A percentile compares a stretch with the other conserved stretches of the same genome.
phyloP scores from a whole-genome alignment of 345 rosid species.

The Eucalyptus decipiens region DNA sequence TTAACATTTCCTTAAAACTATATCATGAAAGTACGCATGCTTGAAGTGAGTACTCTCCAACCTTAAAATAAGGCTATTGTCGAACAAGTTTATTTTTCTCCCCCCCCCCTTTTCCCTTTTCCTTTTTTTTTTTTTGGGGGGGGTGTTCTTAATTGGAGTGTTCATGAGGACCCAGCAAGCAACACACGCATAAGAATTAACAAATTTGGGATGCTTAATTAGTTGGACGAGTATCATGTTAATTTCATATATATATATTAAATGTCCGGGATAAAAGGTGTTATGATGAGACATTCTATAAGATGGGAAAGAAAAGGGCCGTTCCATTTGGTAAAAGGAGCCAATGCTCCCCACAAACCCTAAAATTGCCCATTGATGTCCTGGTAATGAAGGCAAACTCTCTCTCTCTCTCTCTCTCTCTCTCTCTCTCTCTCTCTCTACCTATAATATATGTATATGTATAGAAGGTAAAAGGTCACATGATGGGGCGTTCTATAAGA shows the following conservation, averaged over 20 bases:
- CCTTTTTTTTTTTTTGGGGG: fast-evolving
- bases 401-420: too few species aligned
- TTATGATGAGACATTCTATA: not conserved
- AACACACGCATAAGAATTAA: not conserved
- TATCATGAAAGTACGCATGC: not conserved
- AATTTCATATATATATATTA: not conserved
- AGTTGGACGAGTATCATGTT: not conserved
- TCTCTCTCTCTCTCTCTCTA: too few species aligned
- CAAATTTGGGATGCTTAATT: not conserved
- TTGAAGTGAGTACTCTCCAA: not conserved
- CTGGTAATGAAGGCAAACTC: not conserved
- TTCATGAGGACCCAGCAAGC: not conserved
- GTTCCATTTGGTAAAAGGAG: not conserved
- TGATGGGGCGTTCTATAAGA: not conserved
- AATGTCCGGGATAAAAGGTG: not conserved
- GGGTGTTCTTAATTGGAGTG: not conserved
- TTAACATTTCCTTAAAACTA: not conserved
- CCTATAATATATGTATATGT: too few species aligned
- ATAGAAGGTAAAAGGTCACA: not conserved
- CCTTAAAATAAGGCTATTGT: not conserved
- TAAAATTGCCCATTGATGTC: not conserved
- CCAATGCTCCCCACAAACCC: not conserved
- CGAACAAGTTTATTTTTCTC: not conserved
- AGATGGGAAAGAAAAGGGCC: not conserved
- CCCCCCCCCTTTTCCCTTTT: fast-evolving